Evolutionary conservation across 495 filamentous ascomycete species (phyloP).

Genomic region (Bryoglossum gracile): DNA sequence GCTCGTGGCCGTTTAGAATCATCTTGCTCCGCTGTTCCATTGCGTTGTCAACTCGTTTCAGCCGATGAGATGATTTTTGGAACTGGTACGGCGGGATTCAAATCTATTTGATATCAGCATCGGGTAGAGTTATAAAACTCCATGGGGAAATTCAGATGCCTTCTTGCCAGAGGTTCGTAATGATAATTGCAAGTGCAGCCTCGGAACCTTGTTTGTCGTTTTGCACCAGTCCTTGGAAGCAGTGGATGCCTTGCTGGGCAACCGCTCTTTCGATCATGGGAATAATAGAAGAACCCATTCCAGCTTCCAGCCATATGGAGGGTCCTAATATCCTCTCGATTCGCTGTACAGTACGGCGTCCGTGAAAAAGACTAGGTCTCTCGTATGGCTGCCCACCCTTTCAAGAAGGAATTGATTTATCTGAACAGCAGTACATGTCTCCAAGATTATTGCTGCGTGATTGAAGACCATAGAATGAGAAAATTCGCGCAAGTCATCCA

Average conservation of each 20-base stretch:
- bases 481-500: background rate
- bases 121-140: background rate
- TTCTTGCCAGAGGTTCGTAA: background rate
- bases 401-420: background rate
- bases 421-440: background rate
- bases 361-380: conserved; percentile 2
- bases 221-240: background rate
- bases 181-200: background rate
- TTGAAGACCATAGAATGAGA: background rate
- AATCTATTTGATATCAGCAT: background rate
- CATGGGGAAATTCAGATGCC: background rate
- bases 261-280: conserved; percentile 1
- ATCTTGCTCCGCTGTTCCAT: background rate
- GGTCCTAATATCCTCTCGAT: background rate
- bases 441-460: background rate
- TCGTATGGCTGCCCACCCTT: background rate
- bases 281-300: background rate
- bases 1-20: background rate
- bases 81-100: conserved; percentile 6
- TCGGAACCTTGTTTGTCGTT: background rate
- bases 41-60: background rate
- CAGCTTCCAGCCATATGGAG: conserved; percentile 2
- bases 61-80: background rate
- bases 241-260: background rate
- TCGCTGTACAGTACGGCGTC: background rate